A percentile compares a stretch with the other conserved stretches of the same genome.
These are phyloP conservation scores for Cyclostephanos tholiformis DNA, from an alignment of 108 stramenopile genomes.

Conservation along the genomic window DNA sequence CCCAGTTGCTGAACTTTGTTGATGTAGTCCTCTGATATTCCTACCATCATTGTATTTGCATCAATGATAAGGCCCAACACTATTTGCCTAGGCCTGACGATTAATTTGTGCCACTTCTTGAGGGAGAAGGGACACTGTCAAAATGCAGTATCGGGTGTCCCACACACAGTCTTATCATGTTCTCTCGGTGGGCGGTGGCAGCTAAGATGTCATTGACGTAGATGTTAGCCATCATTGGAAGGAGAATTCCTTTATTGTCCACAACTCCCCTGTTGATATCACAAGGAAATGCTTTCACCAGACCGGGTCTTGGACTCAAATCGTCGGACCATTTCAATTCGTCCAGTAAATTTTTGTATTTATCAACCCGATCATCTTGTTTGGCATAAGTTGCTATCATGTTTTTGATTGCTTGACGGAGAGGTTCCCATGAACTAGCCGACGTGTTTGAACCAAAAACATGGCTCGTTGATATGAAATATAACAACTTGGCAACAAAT, in stretches of 20 bases:
- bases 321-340: not conserved
- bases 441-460: not conserved
- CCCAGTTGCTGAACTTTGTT: too few relatives aligned
- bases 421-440: conserved; percentile 7
- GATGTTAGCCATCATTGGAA: not conserved
- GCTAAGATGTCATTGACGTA: not conserved
- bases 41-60: too few relatives aligned
- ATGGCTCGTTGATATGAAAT: not conserved
- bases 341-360: not conserved
- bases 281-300: not conserved
- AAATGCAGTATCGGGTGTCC: too few relatives aligned
- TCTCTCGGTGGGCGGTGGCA: too few relatives aligned
- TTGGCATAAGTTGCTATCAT: not conserved
- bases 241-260: not conserved
- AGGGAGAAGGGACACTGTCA: too few relatives aligned
- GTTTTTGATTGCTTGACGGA: not conserved
- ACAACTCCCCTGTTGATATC: not conserved
- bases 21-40: too few relatives aligned
- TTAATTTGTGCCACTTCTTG: too few relatives aligned
- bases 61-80: too few relatives aligned
- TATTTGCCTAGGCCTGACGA: too few relatives aligned
- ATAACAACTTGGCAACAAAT: not conserved
- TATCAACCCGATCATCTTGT: not conserved
- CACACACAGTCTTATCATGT: too few relatives aligned
- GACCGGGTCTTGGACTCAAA: not conserved